Percentiles rank a stretch among this genome's conserved stretches.
Conservation (phyloP, 169 alveolate species). For the Plasmodium falciparum region DNA sequence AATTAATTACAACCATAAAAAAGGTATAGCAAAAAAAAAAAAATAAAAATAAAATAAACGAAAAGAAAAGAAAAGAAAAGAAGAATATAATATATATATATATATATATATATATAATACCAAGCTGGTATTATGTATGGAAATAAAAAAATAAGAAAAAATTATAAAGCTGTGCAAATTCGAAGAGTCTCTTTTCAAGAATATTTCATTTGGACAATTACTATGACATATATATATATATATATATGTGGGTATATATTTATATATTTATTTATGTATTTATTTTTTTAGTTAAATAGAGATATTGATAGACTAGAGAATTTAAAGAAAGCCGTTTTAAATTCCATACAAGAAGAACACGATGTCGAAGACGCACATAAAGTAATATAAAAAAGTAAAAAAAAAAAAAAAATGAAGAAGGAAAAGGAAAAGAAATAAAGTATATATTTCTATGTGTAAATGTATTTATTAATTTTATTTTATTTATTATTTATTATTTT, state of each 20-base stretch:
- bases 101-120: conserved; percentile 9
- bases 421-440: not conserved
- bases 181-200: too few relatives aligned
- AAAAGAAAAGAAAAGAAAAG: not conserved
- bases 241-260: not conserved
- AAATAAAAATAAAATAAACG: not conserved
- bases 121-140: not conserved
- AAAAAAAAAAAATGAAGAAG: too few relatives aligned
- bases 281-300: conserved; percentile 80
- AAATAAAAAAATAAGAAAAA: not conserved
- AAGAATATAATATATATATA: conserved; percentile 1
- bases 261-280: conserved; percentile 11
- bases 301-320: conserved; percentile 88
- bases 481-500: not conserved
- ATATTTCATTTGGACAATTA: not conserved
- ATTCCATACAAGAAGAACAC: conserved; percentile 89
- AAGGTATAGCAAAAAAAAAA: conserved; percentile 56
- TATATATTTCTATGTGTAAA: conserved; percentile 30
- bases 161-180: conserved; percentile 5
- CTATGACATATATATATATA: not conserved
- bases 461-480: conserved; percentile 20
- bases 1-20: conserved; percentile 84
- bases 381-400: conserved; percentile 13
- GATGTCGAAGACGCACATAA: conserved; percentile 74
- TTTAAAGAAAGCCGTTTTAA: conserved; percentile 87